Evolutionary conservation across 257 asterid species (phyloP), one percentile per base, ranked within the genome.

Genomic region (Rauvolfia tetraphylla): DNA sequence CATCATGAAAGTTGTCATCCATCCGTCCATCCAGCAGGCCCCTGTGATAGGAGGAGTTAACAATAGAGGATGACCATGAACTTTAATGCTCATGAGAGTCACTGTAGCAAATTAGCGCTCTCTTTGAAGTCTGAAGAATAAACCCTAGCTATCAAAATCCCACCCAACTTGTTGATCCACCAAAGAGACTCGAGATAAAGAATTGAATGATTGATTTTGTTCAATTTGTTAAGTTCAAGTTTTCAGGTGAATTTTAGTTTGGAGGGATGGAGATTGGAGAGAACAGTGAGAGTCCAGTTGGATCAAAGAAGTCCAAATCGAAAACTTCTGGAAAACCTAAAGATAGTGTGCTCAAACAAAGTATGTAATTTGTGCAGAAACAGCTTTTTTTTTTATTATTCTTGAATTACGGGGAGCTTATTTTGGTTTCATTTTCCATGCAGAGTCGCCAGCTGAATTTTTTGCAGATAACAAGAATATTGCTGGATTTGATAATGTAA

Each of bases 361-460:
- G 97, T 92, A 80, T 51, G 74, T 38, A 22, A 17, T 29, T 36
- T 38, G 78, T 33, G 74, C 48, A 6, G 70, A 38, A 65, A 34
- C 31, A 4, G 68, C 54, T 73, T 66, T 72, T 27, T 54, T 49
- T 49, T 0, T 3, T 17, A 18, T 77, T 72, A 46, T 12, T 70
- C 20, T 3, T 42, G 34, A 22, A 7, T 39, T n/a, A 15, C 6
- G 44, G 29, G 6, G 57, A 27, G 33, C 61, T 39, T n/a, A 53
- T 56, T 54, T 73, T 59, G 3, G 38, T 58, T 58, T 73, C 5
- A 10, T 17, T 51, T 20, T 72, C 22, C 13, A 15, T 79, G 87
- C 91, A 93, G 98, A 93, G 78, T 93, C 98, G 75, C 97, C 98
- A 15, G 97, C 98, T 80, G 98, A 93, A 86, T 93, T 93, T 87